These are phyloP conservation scores for Elsinoe necatrix DNA, from an alignment of 2,329 filamentous ascomycete species.

Conservation along the genomic window DNA sequence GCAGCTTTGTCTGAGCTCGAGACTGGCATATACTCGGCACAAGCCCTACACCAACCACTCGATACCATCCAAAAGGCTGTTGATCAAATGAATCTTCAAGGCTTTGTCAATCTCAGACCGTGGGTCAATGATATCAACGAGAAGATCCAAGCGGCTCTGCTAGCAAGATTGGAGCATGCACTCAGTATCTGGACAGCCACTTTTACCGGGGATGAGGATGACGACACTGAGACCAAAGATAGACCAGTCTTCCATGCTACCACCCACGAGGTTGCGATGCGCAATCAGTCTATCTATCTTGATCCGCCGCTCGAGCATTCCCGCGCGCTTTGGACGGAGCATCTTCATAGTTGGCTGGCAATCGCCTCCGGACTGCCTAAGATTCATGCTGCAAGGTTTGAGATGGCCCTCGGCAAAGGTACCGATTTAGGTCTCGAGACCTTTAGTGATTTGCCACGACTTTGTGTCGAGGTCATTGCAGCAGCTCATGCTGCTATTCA, in stretches of 20 bases:
- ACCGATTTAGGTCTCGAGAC: slow-evolving; percentile 54
- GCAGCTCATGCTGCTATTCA: slow-evolving; percentile 79
- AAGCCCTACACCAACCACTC: slow-evolving; percentile 71
- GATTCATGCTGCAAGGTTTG: slow-evolving; percentile 90
- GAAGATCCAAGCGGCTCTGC: slow-evolving; percentile 71
- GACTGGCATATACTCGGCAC: slow-evolving; percentile 70
- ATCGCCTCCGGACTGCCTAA: slow-evolving; percentile 86
- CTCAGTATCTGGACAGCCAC: slow-evolving; percentile 79
- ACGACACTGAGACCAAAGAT: slow-evolving; percentile 37
- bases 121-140: slow-evolving; percentile 86
- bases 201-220: slow-evolving; percentile 44
- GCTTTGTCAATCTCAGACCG: slow-evolving; percentile 82
- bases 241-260: slow-evolving; percentile 62
- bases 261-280: slow-evolving; percentile 91
- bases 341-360: slow-evolving; percentile 88
- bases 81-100: slow-evolving; percentile 92
- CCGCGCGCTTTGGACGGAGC: slow-evolving; percentile 84
- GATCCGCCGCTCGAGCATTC: slow-evolving; percentile 90
- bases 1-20: slow-evolving; percentile 76
- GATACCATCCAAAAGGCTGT: slow-evolving; percentile 85
- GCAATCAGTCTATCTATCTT: slow-evolving; percentile 93
- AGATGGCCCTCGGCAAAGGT: slow-evolving; percentile 65
- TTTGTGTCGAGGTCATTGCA: slow-evolving; percentile 70
- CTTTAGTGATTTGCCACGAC: slow-evolving; percentile 76
- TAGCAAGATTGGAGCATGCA: slow-evolving; percentile 74